phyloP scores from a whole-genome alignment of 2,329 filamentous ascomycete genomes.

The Cercospora zeina region DNA sequence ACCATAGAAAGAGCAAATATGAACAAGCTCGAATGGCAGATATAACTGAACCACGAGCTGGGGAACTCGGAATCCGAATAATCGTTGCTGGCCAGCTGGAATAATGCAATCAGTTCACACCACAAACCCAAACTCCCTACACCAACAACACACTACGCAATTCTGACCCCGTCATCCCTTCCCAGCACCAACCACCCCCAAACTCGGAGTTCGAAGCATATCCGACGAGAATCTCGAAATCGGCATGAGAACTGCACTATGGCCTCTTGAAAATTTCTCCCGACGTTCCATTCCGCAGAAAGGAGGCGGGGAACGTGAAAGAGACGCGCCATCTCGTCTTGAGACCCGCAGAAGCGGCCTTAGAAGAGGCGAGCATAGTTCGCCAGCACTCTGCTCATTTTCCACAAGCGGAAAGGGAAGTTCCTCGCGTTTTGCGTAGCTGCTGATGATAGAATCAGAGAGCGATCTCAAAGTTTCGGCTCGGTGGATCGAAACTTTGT shows the following conservation, averaged over 20 bases:
- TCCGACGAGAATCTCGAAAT: not conserved
- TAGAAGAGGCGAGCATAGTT: not conserved
- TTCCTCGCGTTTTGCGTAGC: slow-evolving; percentile 33
- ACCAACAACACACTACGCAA: not conserved
- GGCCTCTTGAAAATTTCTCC: not conserved
- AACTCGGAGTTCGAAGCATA: not conserved
- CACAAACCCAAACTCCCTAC: not conserved
- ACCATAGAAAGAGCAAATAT: no score
- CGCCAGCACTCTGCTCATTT: not conserved
- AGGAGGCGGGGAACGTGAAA: not conserved
- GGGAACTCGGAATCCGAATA: no score
- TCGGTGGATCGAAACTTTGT: slow-evolving; percentile 18
- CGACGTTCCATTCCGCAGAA: not conserved
- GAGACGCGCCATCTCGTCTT: not conserved
- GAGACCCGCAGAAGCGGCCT: not conserved
- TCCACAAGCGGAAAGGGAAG: not conserved
- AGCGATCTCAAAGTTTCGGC: slow-evolving; percentile 36
- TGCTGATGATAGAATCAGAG: slow-evolving; percentile 39
- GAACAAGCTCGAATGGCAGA: no score
- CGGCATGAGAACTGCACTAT: slow-evolving; percentile 1
- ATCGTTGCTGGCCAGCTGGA: no score
- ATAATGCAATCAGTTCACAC: no score
- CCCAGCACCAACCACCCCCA: not conserved
- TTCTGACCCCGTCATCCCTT: not conserved
- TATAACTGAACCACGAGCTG: no score